Evolutionary conservation across 1,284 basidiomycete species (phyloP), one percentile per base, ranked within the genome.

Genomic region (Mycena sp.): DNA sequence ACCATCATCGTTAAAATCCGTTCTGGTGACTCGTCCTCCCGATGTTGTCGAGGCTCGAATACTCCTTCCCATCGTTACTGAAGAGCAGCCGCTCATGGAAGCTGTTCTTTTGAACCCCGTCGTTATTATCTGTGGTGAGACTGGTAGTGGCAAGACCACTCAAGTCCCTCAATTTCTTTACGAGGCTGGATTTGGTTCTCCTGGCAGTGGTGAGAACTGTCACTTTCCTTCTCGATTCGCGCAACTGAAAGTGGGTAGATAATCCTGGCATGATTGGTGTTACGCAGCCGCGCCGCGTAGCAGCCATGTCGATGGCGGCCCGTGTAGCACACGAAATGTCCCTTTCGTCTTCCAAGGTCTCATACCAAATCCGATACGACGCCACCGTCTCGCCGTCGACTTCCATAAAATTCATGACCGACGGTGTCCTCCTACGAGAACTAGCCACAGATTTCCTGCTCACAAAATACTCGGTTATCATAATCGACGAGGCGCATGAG

Each of bases 391-490:
- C 95, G 3, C 87, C 95, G 0, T 87, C 91, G 34, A 99, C 98
- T 0, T 91, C 91, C 9, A 96, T 99, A 85, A 99, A 99, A 82
- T 99, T 99, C 86, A 99, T 99, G 97, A 99, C 98, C 2, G 98
- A 99, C 78, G 98, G 98, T 86, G 96, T 99, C 18, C 84, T 99
- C 34, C 86, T 99, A 14, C 92, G 98, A 70, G 98, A 99, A 81
- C 86, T 99, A 30, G 93, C 96, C 0, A 90, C 89, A 18, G 97
- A 99, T 79, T 97, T 99, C 79, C 81, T 98, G 41, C 86, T 99
- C 20, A 90, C 86, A 65, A 95, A 93, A 79, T 99, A 99, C 81
- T 96, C 95, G 34, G 94, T 98, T 44, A 91, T 99, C 74, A 93
- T 99, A 71, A 94, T 98, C 68, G 98, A 99, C 77, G 98, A 99